These are phyloP conservation scores for Breviolum minutum DNA, from an alignment of 73 alveolate species.

Conservation along the genomic window DNA sequence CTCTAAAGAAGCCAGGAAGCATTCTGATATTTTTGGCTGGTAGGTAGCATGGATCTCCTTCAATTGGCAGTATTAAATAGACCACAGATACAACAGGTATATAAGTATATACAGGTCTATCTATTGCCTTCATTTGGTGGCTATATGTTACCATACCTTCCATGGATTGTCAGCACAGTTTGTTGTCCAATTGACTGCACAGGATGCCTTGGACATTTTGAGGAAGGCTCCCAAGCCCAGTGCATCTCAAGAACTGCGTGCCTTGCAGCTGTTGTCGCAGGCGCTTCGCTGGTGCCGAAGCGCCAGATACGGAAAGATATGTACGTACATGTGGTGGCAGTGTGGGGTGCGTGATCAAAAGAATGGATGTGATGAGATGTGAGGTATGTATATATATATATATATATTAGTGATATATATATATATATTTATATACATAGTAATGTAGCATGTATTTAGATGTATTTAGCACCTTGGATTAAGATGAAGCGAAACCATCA, in stretches of 20 bases:
- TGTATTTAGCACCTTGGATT: too few species aligned
- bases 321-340: background rate
- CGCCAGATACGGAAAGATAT: too few species aligned
- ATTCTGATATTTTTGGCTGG: background rate
- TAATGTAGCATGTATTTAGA: too few species aligned
- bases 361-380: background rate
- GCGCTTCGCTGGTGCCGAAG: background rate
- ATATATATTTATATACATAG: too few species aligned
- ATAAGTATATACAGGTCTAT: background rate
- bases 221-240: constrained; percentile 88
- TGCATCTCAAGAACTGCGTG: constrained; percentile 79
- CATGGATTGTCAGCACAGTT: background rate
- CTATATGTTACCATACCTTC: background rate
- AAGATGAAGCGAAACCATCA: too few species aligned
- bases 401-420: too few species aligned
- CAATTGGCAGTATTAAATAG: background rate
- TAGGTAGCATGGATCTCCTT: background rate
- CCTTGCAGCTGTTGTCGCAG: constrained; percentile 85
- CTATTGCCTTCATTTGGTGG: background rate
- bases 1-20: too few species aligned
- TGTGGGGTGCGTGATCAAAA: background rate
- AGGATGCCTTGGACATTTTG: constrained; percentile 86
- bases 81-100: background rate
- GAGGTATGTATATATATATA: too few species aligned
- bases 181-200: background rate